Evolutionary conservation across 148 eudicot species (phyloP).

Genomic region (Arctostaphylos glauca): DNA sequence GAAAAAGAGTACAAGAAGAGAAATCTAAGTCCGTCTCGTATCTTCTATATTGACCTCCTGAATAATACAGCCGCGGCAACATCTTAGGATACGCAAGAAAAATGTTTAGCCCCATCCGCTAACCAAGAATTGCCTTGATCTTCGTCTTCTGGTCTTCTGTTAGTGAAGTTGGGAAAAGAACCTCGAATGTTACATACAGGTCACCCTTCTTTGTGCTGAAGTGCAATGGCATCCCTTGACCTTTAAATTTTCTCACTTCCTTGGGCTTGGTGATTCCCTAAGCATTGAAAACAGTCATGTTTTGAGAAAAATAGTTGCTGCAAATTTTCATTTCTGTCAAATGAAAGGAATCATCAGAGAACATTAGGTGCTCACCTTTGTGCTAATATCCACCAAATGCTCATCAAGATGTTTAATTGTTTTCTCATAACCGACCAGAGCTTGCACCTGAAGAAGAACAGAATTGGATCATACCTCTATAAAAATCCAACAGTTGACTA

Average conservation of each 20-base stretch:
- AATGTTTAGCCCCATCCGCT: constrained; percentile 12
- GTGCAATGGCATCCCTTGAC: constrained; percentile 94
- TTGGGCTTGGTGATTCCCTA: constrained; percentile 87
- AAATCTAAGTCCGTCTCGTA: neutral
- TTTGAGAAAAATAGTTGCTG: neutral
- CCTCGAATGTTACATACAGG: constrained; percentile 74
- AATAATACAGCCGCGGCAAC: constrained; percentile 28
- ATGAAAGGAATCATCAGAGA: neutral
- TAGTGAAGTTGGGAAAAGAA: constrained; percentile 77
- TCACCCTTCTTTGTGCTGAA: constrained; percentile 87
- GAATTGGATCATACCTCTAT: neutral
- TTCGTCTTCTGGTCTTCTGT: constrained; percentile 80
- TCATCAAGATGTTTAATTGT: constrained; percentile 88
- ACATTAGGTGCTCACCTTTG: constrained; percentile 50
- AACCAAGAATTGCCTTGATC: constrained; percentile 67
- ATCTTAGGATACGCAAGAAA: neutral
- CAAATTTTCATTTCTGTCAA: neutral
- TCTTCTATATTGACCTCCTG: constrained; percentile 6
- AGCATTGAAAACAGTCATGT: neutral
- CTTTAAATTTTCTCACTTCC: constrained; percentile 82
- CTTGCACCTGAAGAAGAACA: constrained; percentile 61
- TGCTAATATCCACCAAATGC: constrained; percentile 67
- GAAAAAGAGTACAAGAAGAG: neutral
- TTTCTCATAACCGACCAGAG: constrained; percentile 94
- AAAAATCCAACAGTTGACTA: neutral